Evolutionary conservation across 2,329 filamentous ascomycete species (phyloP).

Genomic region (Erysiphe neolycopersici): DNA sequence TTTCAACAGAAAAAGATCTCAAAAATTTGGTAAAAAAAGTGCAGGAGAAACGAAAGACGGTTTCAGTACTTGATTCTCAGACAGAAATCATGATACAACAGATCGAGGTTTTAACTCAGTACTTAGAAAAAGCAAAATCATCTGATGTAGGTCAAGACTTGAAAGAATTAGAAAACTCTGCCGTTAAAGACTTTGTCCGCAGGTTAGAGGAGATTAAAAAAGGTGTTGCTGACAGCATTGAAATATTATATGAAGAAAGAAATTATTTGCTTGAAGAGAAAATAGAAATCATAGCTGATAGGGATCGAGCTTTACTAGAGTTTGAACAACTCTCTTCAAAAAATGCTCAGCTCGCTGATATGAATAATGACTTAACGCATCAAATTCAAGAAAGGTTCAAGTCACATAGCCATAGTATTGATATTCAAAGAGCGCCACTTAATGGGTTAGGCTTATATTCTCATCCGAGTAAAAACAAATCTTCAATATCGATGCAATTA

Average conservation of each 20-base stretch:
- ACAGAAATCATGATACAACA: conserved; percentile 89
- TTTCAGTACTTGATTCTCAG: conserved; percentile 79
- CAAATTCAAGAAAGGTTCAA: conserved; percentile 88
- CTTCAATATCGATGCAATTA: conserved; percentile 10
- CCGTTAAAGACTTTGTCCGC: conserved; percentile 76
- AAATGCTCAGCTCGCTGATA: conserved; percentile 76
- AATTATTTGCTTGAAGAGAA: conserved; percentile 70
- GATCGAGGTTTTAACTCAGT: conserved; percentile 67
- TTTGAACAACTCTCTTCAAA: conserved; percentile 87
- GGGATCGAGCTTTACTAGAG: conserved; percentile 80
- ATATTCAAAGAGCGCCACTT: conserved; percentile 17
- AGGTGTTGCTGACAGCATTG: conserved; percentile 28
- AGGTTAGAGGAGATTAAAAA: conserved; percentile 35
- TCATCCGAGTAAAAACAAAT: conserved; percentile 23
- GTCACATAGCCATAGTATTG: conserved; percentile 31
- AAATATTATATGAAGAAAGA: conserved; percentile 39
- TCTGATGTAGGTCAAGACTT: conserved; percentile 57
- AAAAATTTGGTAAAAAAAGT: conserved; percentile 57
- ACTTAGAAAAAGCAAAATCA: conserved; percentile 66
- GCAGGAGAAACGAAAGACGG: conserved; percentile 80
- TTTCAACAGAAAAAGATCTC: conserved; percentile 25
- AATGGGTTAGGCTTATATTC: conserved; percentile 40
- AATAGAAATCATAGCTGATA: conserved; percentile 52
- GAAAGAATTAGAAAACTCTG: conserved; percentile 59
- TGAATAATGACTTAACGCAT: conserved; percentile 88